A percentile compares a stretch with the other conserved stretches of the same genome.
Conservation (phyloP, 75 land plant genomes). For the Ceratopteris richardii region DNA sequence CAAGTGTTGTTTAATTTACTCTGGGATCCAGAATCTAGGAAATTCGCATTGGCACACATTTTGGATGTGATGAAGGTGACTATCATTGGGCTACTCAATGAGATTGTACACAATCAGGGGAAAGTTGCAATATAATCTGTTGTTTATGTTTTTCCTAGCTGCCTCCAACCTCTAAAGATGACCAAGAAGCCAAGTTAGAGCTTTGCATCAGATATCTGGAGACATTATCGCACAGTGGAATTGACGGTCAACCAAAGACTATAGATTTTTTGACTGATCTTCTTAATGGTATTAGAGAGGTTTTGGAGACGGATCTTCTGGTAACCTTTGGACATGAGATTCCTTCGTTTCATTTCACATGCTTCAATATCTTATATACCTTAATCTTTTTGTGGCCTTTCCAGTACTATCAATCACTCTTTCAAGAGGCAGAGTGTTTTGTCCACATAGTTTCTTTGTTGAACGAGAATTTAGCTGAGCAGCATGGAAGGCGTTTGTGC, state of each 20-base stretch:
- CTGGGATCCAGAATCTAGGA: conserved; percentile 61
- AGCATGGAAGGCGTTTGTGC: conserved; percentile 51
- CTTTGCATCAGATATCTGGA: conserved; percentile 84
- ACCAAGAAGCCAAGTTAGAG: conserved; percentile 60
- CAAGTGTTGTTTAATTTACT: conserved; percentile 78
- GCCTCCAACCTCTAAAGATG: conserved; percentile 45
- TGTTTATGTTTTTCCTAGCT: conserved; percentile 29
- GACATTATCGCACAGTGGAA: conserved; percentile 62
- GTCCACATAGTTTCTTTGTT: conserved; percentile 90
- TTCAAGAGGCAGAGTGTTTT: conserved; percentile 93
- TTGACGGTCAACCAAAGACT: conserved; percentile 31
- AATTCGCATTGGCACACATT: conserved; percentile 45
- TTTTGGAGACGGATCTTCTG: conserved; percentile 43
- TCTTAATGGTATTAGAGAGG: conserved; percentile 62
- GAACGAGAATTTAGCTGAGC: conserved; percentile 55
- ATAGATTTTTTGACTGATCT: conserved; percentile 57
- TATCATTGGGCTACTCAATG: no score
- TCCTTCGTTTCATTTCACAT: conserved; percentile 1
- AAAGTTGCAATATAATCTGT: background rate
- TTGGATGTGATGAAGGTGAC: conserved; percentile 74
- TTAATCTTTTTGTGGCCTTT: background rate
- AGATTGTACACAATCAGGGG: conserved; percentile 2
- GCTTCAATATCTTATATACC: background rate
- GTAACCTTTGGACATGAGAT: conserved; percentile 14
- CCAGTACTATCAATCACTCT: conserved; percentile 84